phyloP scores from a whole-genome alignment of 257 asterid species.

The Avicennia marina region DNA sequence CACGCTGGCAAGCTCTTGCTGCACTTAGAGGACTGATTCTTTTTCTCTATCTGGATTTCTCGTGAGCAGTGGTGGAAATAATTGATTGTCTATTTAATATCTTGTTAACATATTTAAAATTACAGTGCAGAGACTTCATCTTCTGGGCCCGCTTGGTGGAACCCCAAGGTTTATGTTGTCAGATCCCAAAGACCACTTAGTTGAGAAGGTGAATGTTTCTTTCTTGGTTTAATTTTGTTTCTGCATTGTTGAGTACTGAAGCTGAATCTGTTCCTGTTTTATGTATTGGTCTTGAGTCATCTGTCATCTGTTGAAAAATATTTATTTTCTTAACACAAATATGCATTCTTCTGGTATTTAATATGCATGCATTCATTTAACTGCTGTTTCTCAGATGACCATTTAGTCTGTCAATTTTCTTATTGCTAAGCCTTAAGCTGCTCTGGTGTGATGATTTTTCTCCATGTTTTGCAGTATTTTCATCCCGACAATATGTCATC shows the following conservation, averaged over 20 bases:
- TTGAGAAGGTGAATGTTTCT: conserved; percentile 59
- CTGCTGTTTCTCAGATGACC: neutral
- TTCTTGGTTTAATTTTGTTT: conserved; percentile 19
- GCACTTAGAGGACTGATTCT: conserved; percentile 8
- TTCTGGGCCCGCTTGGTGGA: conserved; percentile 38
- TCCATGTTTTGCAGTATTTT: conserved; percentile 46
- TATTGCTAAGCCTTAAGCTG: neutral
- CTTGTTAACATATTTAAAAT: too few species aligned
- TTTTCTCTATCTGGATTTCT: conserved; percentile 2
- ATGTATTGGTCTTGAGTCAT: too few species aligned
- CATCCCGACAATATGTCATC: conserved; percentile 91
- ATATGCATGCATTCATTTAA: neutral
- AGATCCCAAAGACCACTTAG: conserved; percentile 60
- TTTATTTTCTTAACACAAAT: conserved; percentile 1
- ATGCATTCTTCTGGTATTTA: neutral
- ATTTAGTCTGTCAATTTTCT: neutral
- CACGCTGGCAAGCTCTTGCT: neutral
- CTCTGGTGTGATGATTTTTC: conserved; percentile 1
- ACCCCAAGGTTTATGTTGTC: conserved; percentile 34
- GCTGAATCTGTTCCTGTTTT: too few species aligned
- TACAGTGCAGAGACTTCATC: conserved; percentile 35
- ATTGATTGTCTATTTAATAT: neutral
- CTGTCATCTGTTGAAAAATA: neutral
- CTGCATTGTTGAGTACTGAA: too few species aligned
- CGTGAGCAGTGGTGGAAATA: neutral